Base-by-base conservation (phyloP, 176 grass and related monocot species). In the Cenchrus purpureus region DNA sequence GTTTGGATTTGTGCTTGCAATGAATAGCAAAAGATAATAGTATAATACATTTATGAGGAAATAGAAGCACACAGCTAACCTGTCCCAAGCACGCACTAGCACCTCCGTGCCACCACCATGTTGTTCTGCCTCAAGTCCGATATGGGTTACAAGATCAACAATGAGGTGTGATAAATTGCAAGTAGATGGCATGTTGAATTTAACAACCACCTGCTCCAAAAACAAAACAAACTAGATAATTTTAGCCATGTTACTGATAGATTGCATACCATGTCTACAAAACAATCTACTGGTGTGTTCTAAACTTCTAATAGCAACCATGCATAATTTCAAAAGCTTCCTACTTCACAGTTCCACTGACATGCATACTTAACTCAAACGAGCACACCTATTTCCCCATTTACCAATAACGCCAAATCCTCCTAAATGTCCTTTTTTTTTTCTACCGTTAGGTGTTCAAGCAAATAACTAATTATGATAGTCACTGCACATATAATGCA, bases 71-170 rank as follows among this genome's bases (percentile, higher is more conserved):
- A 54, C 71, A n/a, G 15, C 7, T 85, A 86, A 97, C 92, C 91
- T 95, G 79, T 95, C 89, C 95, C 92, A 97, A 77, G 91, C 92
- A 86, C 89, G 88, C 46, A 93, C 31, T 78, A 90, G 34, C 79
- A 98, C 89, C 88, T 95, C 91, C 1, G 89, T 88, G 25, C 91
- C 91, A 70, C 82, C 85, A 70, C 79, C 79, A 82, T 67, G 32
- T 49, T 91, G 89, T 55, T 92, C 89, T 74, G 65, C 82, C 76
- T 94, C 79, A 57, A 72, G 75, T 43, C 94, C 94, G 3, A 94
- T 88, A 79, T 90, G 91, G 1, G 59, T 84, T 32, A 93, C 85
- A 44, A 94, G 78, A 88, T 97, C 89, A 56, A 95, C 83, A 59
- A 95, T 91, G 37, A 95, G 83, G 22, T 69, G 88, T 0, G 91